Evolutionary conservation across 495 filamentous ascomycete species (phyloP).

Genomic region (Aspergillus nanangensis): DNA sequence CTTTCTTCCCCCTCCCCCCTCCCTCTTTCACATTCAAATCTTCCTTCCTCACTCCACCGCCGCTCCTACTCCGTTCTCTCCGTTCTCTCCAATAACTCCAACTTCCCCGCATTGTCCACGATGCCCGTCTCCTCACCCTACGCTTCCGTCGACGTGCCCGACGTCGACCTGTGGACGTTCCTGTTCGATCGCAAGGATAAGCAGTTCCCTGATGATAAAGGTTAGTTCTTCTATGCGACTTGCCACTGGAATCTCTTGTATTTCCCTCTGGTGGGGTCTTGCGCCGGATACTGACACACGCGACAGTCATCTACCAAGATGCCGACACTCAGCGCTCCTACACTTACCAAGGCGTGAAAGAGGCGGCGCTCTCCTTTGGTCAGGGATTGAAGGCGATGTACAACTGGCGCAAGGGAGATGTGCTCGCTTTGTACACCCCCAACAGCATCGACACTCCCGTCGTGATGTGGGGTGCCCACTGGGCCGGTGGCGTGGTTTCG

Average conservation of each 20-base stretch:
- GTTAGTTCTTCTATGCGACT: conserved; percentile 15
- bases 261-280: not conserved
- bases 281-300: conserved; percentile 8
- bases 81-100: not conserved
- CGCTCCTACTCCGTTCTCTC: not conserved
- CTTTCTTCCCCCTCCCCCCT: not conserved
- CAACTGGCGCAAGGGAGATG: conserved; percentile 79
- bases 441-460: conserved; percentile 72
- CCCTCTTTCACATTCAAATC: not conserved
- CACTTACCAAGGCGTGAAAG: conserved; percentile 65
- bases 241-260: not conserved
- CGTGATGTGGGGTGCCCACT: conserved; percentile 73
- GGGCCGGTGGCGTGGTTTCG: conserved; percentile 76
- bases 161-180: conserved; percentile 66
- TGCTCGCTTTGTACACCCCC: conserved; percentile 64
- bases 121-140: conserved; percentile 43
- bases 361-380: conserved; percentile 69
- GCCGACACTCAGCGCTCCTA: conserved; percentile 67
- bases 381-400: conserved; percentile 66
- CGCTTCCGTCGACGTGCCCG: conserved; percentile 33
- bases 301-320: conserved; percentile 73
- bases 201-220: conserved; percentile 56
- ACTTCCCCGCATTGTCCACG: conserved; percentile 18
- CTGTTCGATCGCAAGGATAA: conserved; percentile 73
- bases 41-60: not conserved